Conservation (phyloP, 768 basidiomycete genomes). For the Boletus speciosus region DNA sequence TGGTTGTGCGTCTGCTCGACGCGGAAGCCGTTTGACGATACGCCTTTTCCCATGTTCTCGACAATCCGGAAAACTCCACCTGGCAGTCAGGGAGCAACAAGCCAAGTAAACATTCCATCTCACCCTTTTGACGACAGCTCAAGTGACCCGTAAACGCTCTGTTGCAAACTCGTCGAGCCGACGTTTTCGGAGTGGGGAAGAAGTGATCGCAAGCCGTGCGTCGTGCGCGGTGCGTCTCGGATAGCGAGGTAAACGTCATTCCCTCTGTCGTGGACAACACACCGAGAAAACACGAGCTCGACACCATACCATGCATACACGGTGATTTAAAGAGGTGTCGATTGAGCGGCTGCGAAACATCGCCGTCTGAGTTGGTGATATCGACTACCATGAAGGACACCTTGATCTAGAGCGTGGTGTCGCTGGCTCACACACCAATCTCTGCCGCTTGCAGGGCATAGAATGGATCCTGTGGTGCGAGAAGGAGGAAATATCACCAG, state of each 20-base stretch:
- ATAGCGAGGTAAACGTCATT: conserved; percentile 29
- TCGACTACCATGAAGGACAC: conserved; percentile 46
- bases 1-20: no score
- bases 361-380: conserved; percentile 54
- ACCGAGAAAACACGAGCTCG: conserved; percentile 54
- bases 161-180: conserved; percentile 50
- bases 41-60: no score
- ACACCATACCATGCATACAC: conserved; percentile 79
- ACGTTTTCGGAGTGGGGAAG: no score
- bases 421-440: conserved; percentile 52
- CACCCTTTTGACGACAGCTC: conserved; percentile 33
- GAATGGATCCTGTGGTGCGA: conserved; percentile 82
- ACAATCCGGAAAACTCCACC: no score
- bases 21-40: no score
- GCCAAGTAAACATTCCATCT: conserved; percentile 43
- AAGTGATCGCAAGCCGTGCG: no score
- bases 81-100: conserved; percentile 27
- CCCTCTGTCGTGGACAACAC: not conserved
- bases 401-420: conserved; percentile 28
- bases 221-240: conserved; percentile 43
- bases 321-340: conserved; percentile 35
- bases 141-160: conserved; percentile 62
- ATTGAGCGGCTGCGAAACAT: conserved; percentile 40
- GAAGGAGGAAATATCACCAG: conserved; percentile 60
- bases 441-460: conserved; percentile 76